Percentiles rank a stretch among this genome's conserved stretches.
These are phyloP conservation scores for Cladosporium sp. DNA, from an alignment of 2,329 filamentous ascomycete species.

Conservation along the genomic window DNA sequence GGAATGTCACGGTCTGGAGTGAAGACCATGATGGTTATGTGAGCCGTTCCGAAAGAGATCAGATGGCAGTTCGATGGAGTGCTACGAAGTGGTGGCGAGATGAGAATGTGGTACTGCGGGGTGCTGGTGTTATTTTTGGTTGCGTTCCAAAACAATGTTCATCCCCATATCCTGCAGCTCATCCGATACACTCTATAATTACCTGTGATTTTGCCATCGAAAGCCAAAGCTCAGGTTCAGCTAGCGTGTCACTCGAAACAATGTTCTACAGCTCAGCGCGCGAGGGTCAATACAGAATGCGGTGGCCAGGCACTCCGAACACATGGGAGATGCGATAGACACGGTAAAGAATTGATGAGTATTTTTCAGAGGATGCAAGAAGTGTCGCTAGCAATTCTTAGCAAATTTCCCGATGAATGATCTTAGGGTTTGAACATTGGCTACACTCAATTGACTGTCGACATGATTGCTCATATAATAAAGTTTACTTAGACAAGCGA, in stretches of 20 bases:
- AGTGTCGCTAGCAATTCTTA: not conserved
- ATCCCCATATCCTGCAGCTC: not conserved
- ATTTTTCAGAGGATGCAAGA: no score
- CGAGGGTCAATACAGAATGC: not conserved
- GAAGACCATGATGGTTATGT: slow-evolving; percentile 21
- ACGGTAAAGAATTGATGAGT: not conserved
- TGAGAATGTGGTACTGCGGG: not conserved
- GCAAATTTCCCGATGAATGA: not conserved
- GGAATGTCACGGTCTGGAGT: slow-evolving; percentile 35
- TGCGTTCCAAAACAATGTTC: not conserved
- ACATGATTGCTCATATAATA: not conserved
- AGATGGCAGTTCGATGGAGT: not conserved
- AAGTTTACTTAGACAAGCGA: not conserved
- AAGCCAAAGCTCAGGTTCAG: not conserved
- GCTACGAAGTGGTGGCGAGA: not conserved
- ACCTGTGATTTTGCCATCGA: not conserved
- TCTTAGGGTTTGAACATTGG: not conserved
- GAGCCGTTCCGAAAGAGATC: not conserved
- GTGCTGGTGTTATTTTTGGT: not conserved
- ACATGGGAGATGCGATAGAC: not conserved
- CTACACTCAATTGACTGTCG: not conserved
- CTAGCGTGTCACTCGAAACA: not conserved
- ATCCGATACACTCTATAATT: not conserved
- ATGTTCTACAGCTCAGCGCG: not conserved
- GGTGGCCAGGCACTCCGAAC: not conserved